phyloP scores from a whole-genome alignment of 179 eudicot genomes.

The Camellia oleifera region DNA sequence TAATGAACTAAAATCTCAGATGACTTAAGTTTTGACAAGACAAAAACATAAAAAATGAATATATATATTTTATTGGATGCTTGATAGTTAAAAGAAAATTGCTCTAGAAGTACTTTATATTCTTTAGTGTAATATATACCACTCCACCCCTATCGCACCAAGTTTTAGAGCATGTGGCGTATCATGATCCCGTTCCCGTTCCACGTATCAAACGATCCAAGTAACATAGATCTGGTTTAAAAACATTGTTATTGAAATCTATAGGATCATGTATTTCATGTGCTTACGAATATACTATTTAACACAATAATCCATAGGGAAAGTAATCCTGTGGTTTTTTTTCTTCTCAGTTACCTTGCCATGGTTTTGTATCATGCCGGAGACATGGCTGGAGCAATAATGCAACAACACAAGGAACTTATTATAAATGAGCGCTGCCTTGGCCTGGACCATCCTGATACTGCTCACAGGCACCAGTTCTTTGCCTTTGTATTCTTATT shows the following conservation, averaged over 20 bases:
- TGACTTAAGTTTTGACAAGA: no score
- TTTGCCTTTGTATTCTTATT: constrained; percentile 3
- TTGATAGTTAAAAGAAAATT: no score
- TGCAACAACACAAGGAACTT: constrained; percentile 98
- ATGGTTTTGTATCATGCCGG: constrained; percentile 99
- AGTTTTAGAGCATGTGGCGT: no score
- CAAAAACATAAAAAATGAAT: no score
- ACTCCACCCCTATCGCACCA: no score
- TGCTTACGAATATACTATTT: background rate
- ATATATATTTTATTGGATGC: no score
- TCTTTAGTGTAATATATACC: no score
- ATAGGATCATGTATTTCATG: background rate
- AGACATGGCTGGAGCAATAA: constrained; percentile 96
- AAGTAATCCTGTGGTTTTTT: constrained; percentile 13
- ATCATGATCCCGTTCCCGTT: no score
- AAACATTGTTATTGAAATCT: background rate
- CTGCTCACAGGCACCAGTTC: constrained; percentile 82
- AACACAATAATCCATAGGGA: background rate
- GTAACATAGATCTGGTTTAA: no score
- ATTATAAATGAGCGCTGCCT: constrained; percentile 96
- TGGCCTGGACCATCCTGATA: constrained; percentile 97
- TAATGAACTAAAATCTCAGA: no score
- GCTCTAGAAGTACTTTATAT: no score
- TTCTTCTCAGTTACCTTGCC: constrained; percentile 73
- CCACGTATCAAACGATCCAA: no score